These are phyloP conservation scores for Ceratobasidium sp. DNA, from an alignment of 1,284 basidiomycete species.

Conservation along the genomic window DNA sequence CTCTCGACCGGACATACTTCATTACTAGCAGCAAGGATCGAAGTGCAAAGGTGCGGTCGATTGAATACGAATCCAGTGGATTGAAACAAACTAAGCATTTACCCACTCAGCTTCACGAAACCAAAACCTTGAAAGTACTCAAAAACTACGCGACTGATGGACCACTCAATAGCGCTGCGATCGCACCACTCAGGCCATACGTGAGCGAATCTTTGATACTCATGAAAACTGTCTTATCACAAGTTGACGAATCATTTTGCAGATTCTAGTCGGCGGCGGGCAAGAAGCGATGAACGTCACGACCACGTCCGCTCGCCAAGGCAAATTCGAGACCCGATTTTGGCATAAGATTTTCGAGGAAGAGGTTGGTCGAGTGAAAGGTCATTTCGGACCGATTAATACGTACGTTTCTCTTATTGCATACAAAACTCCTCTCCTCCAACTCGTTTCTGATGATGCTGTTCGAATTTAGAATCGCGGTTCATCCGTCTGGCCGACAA, in stretches of 20 bases:
- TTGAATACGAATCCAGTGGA: not conserved
- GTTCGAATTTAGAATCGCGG: conserved; percentile 75
- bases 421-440: not conserved
- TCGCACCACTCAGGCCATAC: conserved; percentile 88
- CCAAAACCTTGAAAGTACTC: conserved; percentile 88
- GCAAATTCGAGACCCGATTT: conserved; percentile 98
- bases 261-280: conserved; percentile 93
- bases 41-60: conserved; percentile 80
- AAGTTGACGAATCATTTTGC: conserved; percentile 15
- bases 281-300: conserved; percentile 99
- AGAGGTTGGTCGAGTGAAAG: conserved; percentile 96
- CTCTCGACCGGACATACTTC: conserved; percentile 92
- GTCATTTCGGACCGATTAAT: conserved; percentile 98
- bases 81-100: not conserved
- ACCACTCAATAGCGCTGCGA: conserved; percentile 93
- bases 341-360: conserved; percentile 99
- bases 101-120: conserved; percentile 82
- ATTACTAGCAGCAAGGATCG: conserved; percentile 98
- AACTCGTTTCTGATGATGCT: not conserved
- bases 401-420: conserved; percentile 69
- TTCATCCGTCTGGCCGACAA: conserved; percentile 88
- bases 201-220: conserved; percentile 60
- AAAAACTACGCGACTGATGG: conserved; percentile 96
- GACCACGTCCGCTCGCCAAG: conserved; percentile 91
- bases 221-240: not conserved